Conservation (phyloP, 2,329 filamentous ascomycete genomes). For the Anisogramma anomala region DNA sequence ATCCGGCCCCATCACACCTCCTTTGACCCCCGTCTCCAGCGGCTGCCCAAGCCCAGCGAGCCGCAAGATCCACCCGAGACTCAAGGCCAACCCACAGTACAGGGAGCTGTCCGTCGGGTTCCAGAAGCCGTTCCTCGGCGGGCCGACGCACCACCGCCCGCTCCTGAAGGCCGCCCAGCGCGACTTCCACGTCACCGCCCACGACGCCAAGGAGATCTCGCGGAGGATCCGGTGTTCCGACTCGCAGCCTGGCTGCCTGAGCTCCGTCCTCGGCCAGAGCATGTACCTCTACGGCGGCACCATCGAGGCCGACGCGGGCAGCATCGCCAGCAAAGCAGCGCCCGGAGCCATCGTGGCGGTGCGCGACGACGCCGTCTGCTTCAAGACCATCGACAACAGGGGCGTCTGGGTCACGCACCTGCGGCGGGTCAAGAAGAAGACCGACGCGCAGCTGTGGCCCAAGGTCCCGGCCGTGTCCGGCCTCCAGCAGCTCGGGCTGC, state of each 20-base stretch:
- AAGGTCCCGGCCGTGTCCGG: conserved; percentile 28
- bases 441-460: conserved; percentile 28
- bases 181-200: conserved; percentile 25
- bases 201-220: conserved; percentile 27
- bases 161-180: conserved; percentile 28
- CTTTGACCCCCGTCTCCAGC: conserved; percentile 1
- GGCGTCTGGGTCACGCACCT: conserved; percentile 32
- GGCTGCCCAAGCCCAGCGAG: neutral
- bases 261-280: conserved; percentile 24
- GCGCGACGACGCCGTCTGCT: conserved; percentile 26
- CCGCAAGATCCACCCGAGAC: conserved; percentile 15
- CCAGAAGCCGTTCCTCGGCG: conserved; percentile 27
- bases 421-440: conserved; percentile 27
- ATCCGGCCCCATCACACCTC: conserved; percentile 16
- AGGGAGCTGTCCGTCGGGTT: conserved; percentile 22
- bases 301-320: conserved; percentile 23
- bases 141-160: conserved; percentile 25
- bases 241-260: conserved; percentile 31
- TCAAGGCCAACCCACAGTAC: conserved; percentile 21
- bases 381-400: conserved; percentile 27
- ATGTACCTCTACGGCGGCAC: conserved; percentile 31
- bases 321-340: conserved; percentile 7
- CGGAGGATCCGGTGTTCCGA: conserved; percentile 30
- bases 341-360: conserved; percentile 24
- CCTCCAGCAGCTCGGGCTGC: conserved; percentile 24